phyloP scores from a whole-genome alignment of 2,329 filamentous ascomycete genomes.

The Scolecobasidium constrictum region DNA sequence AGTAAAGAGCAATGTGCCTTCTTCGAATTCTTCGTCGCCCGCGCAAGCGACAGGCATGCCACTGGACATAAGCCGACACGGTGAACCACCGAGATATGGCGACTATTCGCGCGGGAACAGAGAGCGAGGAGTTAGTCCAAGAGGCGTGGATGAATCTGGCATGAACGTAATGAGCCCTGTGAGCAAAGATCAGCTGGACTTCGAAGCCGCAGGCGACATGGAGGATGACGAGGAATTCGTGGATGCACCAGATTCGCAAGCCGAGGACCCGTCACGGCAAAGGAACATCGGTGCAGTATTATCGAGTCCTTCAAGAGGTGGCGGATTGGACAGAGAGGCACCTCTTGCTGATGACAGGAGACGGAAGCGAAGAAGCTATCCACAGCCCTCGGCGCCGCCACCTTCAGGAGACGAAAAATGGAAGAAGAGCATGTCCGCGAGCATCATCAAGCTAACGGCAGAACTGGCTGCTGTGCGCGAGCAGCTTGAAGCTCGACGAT shows the following conservation, averaged over 20 bases:
- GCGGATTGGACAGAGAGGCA: slow-evolving; percentile 5
- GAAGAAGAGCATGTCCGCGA: slow-evolving; percentile 73
- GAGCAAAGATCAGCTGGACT: slow-evolving; percentile 57
- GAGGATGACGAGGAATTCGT: slow-evolving; percentile 34
- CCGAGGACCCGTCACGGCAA: slow-evolving; percentile 20
- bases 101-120: slow-evolving; percentile 13
- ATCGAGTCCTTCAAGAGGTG: slow-evolving; percentile 9
- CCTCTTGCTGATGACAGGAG: not conserved
- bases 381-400: slow-evolving; percentile 8
- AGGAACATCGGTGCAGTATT: slow-evolving; percentile 4
- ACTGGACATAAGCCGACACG: slow-evolving; percentile 1
- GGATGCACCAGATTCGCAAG: slow-evolving; percentile 36
- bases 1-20: slow-evolving; percentile 71
- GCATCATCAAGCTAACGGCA: slow-evolving; percentile 78
- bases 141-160: slow-evolving; percentile 7
- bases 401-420: slow-evolving; percentile 45
- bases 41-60: not conserved
- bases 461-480: slow-evolving; percentile 88
- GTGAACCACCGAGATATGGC: slow-evolving; percentile 10
- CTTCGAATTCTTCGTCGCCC: slow-evolving; percentile 41
- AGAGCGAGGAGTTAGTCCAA: not conserved
- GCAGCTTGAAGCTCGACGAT: slow-evolving; percentile 68
- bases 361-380: slow-evolving; percentile 14
- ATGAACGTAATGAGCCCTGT: slow-evolving; percentile 66
- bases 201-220: slow-evolving; percentile 35